Percentiles rank a stretch among this genome's conserved stretches.
These are phyloP conservation scores for Cladosporium sp. DNA, from an alignment of 2,329 filamentous ascomycete genomes.

Conservation along the genomic window DNA sequence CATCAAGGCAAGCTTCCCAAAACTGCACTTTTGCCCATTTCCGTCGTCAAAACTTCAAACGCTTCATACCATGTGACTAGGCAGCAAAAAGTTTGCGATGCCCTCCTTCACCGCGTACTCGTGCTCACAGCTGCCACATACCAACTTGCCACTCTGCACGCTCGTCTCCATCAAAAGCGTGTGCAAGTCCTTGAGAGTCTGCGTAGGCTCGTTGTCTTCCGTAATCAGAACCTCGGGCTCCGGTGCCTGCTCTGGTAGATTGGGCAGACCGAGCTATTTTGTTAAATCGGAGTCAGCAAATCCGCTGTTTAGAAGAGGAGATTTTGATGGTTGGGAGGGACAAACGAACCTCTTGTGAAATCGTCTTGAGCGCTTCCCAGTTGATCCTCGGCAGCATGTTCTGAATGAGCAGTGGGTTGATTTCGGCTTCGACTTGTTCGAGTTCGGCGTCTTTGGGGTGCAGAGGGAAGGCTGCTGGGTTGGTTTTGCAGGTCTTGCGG, in stretches of 20 bases:
- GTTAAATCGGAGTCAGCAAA: background rate
- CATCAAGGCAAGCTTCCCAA: background rate
- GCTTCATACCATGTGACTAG: constrained; percentile 77
- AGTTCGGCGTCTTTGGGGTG: constrained; percentile 92
- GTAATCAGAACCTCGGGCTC: constrained; percentile 47
- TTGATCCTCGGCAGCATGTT: constrained; percentile 87
- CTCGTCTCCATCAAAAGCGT: constrained; percentile 84
- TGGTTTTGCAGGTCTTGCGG: constrained; percentile 88
- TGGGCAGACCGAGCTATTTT: constrained; percentile 73
- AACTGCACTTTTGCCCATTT: background rate
- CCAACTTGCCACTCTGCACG: constrained; percentile 82
- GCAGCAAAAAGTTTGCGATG: constrained; percentile 93
- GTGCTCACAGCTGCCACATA: constrained; percentile 88
- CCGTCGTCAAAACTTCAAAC: background rate
- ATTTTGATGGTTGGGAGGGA: background rate
- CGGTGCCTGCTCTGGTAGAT: constrained; percentile 56
- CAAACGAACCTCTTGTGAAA: constrained; percentile 70
- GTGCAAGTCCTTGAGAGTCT: constrained; percentile 76
- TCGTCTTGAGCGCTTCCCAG: constrained; percentile 77
- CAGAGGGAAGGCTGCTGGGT: constrained; percentile 78
- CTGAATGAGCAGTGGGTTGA: constrained; percentile 77
- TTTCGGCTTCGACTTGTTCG: constrained; percentile 76
- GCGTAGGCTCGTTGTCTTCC: constrained; percentile 63
- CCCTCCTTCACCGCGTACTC: constrained; percentile 95
- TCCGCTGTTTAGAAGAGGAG: background rate